Evolutionary conservation across 495 filamentous ascomycete genomes (phyloP).

Genomic region (Arthonia radiata): DNA sequence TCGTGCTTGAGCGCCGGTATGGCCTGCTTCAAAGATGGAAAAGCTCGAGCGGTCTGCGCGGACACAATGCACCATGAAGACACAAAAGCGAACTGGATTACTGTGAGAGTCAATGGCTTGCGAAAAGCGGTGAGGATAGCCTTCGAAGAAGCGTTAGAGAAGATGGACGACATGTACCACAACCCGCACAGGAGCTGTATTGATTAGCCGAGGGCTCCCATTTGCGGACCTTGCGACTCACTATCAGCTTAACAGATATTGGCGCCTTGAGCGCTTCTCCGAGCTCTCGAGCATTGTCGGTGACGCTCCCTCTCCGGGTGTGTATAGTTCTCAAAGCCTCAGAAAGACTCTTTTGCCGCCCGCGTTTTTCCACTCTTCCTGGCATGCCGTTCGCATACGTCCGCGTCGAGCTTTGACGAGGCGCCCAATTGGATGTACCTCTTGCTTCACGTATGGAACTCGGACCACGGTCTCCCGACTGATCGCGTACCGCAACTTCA

Average conservation of each 20-base stretch:
- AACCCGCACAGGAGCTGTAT: slow-evolving; percentile 49
- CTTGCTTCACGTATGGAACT: too few species aligned
- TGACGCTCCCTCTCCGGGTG: slow-evolving; percentile 54
- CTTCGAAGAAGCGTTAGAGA: slow-evolving; percentile 95
- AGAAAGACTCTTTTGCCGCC: slow-evolving; percentile 57
- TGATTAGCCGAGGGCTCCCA: slow-evolving; percentile 2
- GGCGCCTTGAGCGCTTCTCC: slow-evolving; percentile 77
- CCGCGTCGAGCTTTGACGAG: too few species aligned
- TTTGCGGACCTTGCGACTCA: slow-evolving; percentile 23
- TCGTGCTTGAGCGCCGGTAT: slow-evolving; percentile 62
- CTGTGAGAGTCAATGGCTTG: slow-evolving; percentile 75
- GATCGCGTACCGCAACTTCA: too few species aligned
- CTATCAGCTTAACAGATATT: slow-evolving; percentile 63
- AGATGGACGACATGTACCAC: slow-evolving; percentile 85
- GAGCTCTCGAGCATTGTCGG: slow-evolving; percentile 79
- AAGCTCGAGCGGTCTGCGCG: slow-evolving; percentile 42
- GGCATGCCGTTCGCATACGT: too few species aligned
- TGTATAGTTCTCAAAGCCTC: slow-evolving; percentile 65
- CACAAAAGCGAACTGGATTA: slow-evolving; percentile 89
- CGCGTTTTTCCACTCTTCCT: too few species aligned
- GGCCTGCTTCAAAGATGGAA: slow-evolving; percentile 36
- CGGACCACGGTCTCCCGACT: too few species aligned
- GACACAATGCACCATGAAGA: slow-evolving; percentile 65
- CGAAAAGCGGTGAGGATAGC: slow-evolving; percentile 84
- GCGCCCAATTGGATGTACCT: too few species aligned